phyloP scores from a whole-genome alignment of 2,329 filamentous ascomycete species.

The Fusarium tricinctum region DNA sequence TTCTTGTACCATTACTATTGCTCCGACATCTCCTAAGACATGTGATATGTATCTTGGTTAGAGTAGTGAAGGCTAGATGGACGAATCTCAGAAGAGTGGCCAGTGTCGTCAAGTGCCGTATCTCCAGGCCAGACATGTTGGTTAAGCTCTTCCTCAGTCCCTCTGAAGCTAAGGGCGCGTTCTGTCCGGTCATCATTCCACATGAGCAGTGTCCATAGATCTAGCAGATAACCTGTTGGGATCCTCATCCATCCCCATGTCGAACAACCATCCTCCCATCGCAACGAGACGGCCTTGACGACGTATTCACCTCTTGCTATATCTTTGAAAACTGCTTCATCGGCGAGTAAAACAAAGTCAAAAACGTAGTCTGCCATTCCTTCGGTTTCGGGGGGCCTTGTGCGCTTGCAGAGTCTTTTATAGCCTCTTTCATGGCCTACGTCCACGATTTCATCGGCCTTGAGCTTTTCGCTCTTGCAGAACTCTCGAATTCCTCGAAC shows the following conservation, averaged over 20 bases:
- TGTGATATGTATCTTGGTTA: neutral
- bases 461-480: neutral
- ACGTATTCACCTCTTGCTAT: neutral
- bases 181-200: neutral
- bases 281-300: neutral
- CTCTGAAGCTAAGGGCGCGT: accelerated
- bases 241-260: constrained; percentile 29
- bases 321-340: constrained; percentile 1
- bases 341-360: neutral
- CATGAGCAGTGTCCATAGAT: neutral
- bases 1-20: too few species aligned
- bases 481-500: accelerated
- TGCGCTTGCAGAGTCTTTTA: too few species aligned
- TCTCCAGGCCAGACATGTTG: neutral
- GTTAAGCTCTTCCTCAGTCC: neutral
- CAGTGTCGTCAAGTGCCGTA: neutral
- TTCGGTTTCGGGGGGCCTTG: too few species aligned
- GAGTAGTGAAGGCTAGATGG: too few species aligned
- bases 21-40: too few species aligned
- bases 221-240: constrained; percentile 26
- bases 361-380: constrained; percentile 6
- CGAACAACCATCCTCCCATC: accelerated
- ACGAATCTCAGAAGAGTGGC: neutral
- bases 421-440: too few species aligned
- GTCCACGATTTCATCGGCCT: too few species aligned